phyloP scores from a whole-genome alignment of 2,329 filamentous ascomycete species.

The Diaporthe destruens region DNA sequence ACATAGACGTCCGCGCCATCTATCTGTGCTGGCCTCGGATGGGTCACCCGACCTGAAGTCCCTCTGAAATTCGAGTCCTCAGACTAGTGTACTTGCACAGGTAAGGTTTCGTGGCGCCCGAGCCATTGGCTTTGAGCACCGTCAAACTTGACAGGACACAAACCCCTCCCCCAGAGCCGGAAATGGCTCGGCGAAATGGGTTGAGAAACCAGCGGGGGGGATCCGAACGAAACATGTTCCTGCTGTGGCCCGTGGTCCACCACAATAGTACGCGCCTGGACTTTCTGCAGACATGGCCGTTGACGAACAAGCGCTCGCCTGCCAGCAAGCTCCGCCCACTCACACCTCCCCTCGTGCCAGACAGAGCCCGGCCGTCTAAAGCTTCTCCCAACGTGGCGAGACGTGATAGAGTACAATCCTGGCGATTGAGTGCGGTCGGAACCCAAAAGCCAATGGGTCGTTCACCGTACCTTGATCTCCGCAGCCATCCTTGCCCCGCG shows the following conservation, averaged over 20 bases:
- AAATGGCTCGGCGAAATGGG: background rate
- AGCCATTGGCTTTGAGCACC: background rate
- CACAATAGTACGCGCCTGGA: slow-evolving; percentile 1
- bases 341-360: slow-evolving; percentile 9
- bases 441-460: background rate
- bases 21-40: background rate
- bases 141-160: background rate
- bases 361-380: background rate
- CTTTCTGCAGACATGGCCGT: background rate
- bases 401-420: background rate
- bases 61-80: background rate
- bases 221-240: slow-evolving; percentile 1
- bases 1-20: background rate
- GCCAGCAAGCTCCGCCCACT: slow-evolving; percentile 19
- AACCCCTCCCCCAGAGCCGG: background rate
- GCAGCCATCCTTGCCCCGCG: background rate
- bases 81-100: too few species aligned
- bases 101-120: slow-evolving; percentile 8
- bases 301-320: slow-evolving; percentile 21
- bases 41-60: too few species aligned
- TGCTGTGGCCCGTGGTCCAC: slow-evolving; percentile 19
- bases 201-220: background rate
- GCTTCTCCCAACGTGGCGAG: slow-evolving; percentile 15
- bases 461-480: background rate
- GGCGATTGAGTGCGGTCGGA: background rate